Percentiles rank a stretch among this genome's conserved stretches.
Evolutionary conservation across 176 grass and related monocot genomes (phyloP).

Genomic region (Tillandsia leiboldiana): DNA sequence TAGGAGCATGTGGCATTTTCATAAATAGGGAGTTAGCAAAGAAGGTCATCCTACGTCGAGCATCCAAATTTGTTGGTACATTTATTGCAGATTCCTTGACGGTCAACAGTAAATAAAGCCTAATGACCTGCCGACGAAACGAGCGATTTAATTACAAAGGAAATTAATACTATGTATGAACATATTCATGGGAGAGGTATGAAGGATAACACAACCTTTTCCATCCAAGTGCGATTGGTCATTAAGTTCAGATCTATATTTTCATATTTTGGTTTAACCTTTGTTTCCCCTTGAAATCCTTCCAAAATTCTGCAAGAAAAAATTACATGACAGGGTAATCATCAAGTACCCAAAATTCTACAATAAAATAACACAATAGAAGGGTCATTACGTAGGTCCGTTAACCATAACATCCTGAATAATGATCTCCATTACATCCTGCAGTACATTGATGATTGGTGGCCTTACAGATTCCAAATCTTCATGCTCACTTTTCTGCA

Average conservation of each 20-base stretch:
- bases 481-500: conserved; percentile 40
- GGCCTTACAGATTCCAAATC: conserved; percentile 36
- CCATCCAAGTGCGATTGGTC: conserved; percentile 33
- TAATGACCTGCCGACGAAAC: conserved; percentile 49
- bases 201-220: conserved; percentile 40
- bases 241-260: conserved; percentile 43
- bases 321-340: conserved; percentile 7
- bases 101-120: conserved; percentile 76
- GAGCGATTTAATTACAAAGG: conserved; percentile 7
- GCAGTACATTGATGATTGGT: conserved; percentile 76
- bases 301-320: conserved; percentile 28
- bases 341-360: background rate
- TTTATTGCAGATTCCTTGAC: conserved; percentile 92
- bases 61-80: conserved; percentile 73
- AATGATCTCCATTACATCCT: conserved; percentile 95
- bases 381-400: conserved; percentile 30
- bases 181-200: background rate
- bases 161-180: background rate
- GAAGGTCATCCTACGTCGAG: conserved; percentile 88
- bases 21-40: conserved; percentile 99
- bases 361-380: background rate
- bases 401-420: conserved; percentile 69
- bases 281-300: background rate
- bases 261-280: conserved; percentile 39
- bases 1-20: conserved; percentile 70